Percentiles rank a stretch among this genome's conserved stretches.
Conservation (phyloP, 352 stramenopile species). For the Pythium monospermum region DNA sequence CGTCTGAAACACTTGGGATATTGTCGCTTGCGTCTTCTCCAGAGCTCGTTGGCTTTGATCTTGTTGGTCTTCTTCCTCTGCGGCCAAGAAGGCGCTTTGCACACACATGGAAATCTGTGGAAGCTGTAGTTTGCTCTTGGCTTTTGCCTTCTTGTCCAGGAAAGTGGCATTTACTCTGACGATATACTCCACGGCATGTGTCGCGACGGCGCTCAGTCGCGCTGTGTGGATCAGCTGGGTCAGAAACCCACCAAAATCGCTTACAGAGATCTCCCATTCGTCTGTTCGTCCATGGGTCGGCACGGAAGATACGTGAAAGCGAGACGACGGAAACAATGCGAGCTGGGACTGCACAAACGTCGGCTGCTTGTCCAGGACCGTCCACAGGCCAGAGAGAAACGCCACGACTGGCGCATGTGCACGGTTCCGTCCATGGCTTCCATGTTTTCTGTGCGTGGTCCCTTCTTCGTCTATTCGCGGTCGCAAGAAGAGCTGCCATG, state of each 20-base stretch:
- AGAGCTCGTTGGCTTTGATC: no score
- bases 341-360: neutral
- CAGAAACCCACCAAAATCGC: neutral
- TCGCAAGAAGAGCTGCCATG: neutral
- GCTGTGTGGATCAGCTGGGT: neutral
- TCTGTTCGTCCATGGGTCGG: neutral
- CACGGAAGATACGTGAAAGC: neutral
- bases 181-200: neutral
- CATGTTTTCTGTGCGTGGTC: neutral
- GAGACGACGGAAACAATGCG: neutral
- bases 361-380: neutral
- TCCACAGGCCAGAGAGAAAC: neutral
- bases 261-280: constrained; percentile 7
- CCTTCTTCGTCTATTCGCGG: constrained; percentile 2
- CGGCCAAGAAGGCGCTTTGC: neutral
- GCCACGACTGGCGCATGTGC: neutral
- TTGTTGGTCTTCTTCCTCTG: constrained; percentile 1
- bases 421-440: neutral
- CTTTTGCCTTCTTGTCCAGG: constrained; percentile 3
- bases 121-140: neutral
- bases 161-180: neutral
- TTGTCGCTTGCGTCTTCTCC: no score
- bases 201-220: neutral
- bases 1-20: neutral
- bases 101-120: neutral